Conservation (phyloP, 192 early-diverging fungal genomes). For the Linderina pennispora region DNA sequence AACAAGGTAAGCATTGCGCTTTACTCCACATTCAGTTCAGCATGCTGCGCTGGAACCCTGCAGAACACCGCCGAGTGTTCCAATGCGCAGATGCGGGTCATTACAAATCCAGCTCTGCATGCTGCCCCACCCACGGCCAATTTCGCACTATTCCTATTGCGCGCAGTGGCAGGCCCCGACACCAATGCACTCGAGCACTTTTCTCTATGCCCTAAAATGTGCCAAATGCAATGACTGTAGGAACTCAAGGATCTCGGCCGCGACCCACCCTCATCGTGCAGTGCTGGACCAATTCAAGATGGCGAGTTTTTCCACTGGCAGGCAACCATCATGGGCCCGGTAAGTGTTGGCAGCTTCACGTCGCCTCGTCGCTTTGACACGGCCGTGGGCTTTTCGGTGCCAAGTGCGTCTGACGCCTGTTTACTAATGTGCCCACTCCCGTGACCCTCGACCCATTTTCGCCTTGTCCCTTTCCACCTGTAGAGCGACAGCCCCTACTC, state of each 20-base stretch:
- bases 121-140: no score
- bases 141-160: no score
- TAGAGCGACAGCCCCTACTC: slow-evolving; percentile 88
- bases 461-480: slow-evolving; percentile 2
- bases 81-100: no score
- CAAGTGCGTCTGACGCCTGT: slow-evolving; percentile 1
- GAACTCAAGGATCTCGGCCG: slow-evolving; percentile 93
- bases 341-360: slow-evolving; percentile 22
- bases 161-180: no score
- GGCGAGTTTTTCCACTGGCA: slow-evolving; percentile 95
- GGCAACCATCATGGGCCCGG: slow-evolving; percentile 98
- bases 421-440: background rate
- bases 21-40: no score
- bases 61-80: no score
- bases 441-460: background rate
- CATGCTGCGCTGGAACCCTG: no score
- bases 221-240: no score
- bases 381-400: background rate
- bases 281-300: slow-evolving; percentile 91
- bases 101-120: no score
- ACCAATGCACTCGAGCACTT: no score
- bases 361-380: background rate
- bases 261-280: slow-evolving; percentile 97
- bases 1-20: slow-evolving; percentile 94
- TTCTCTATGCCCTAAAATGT: no score